These are phyloP conservation scores for Leishmania arabica DNA, from an alignment of 208 protist species.

Conservation along the genomic window DNA sequence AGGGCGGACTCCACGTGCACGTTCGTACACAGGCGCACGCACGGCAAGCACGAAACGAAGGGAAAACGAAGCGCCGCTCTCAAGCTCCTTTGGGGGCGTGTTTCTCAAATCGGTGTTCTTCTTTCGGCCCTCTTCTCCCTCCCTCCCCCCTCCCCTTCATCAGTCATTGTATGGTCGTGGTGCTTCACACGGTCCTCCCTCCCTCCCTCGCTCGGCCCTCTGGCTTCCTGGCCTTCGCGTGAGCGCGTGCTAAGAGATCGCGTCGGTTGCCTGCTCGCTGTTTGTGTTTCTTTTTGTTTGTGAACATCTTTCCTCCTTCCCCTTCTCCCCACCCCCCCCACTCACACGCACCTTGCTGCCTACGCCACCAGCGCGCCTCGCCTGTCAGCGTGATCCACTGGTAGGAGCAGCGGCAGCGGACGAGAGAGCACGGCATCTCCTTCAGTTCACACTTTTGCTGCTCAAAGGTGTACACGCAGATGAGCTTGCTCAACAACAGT, in stretches of 20 bases:
- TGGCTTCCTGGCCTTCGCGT: background rate
- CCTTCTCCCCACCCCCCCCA: no score
- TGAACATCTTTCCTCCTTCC: background rate
- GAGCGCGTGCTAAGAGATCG: background rate
- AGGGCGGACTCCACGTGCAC: background rate
- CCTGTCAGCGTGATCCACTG: background rate
- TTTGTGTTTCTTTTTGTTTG: background rate
- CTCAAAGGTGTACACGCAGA: background rate
- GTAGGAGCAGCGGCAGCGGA: background rate
- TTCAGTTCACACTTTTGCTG: background rate
- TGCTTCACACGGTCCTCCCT: background rate
- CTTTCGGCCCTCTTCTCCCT: background rate
- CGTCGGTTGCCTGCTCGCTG: background rate
- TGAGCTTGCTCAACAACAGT: constrained; percentile 32
- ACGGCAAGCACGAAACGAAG: background rate
- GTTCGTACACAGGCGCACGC: background rate
- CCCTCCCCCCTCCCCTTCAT: background rate
- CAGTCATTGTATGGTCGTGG: background rate
- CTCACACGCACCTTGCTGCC: background rate
- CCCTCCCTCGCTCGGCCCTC: background rate
- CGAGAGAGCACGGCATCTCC: background rate
- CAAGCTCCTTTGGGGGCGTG: background rate
- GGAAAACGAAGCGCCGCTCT: background rate
- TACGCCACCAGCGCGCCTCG: background rate
- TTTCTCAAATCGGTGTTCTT: background rate